Conservation (phyloP, 768 basidiomycete genomes). For the Pleurotus citrinopileatus region DNA sequence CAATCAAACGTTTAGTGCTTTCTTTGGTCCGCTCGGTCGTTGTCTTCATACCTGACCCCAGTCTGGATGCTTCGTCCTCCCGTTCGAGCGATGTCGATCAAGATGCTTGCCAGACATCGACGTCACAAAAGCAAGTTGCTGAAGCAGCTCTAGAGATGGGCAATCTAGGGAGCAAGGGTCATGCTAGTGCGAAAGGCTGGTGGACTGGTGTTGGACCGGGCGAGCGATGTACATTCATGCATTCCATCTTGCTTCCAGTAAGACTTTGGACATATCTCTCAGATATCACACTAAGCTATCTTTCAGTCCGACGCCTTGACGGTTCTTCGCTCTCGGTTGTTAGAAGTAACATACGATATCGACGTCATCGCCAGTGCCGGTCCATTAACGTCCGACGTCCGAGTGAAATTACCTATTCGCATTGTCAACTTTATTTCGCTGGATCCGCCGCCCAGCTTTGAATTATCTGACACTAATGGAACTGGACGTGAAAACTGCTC, state of each 20-base stretch:
- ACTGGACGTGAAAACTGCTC: neutral
- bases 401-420: conserved; percentile 69
- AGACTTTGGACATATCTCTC: conserved; percentile 25
- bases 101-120: conserved; percentile 62
- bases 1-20: conserved; percentile 62
- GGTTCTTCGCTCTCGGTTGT: conserved; percentile 59
- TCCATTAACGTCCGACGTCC: conserved; percentile 56
- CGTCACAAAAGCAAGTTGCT: conserved; percentile 60
- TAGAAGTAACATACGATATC: conserved; percentile 77
- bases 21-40: conserved; percentile 64
- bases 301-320: conserved; percentile 66
- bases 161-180: conserved; percentile 57
- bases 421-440: conserved; percentile 85
- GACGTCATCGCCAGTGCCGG: conserved; percentile 63
- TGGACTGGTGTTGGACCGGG: conserved; percentile 79
- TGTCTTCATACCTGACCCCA: conserved; percentile 55
- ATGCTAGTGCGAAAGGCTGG: conserved; percentile 84
- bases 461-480: conserved; percentile 9
- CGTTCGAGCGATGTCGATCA: conserved; percentile 34
- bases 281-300: neutral
- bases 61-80: conserved; percentile 26
- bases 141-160: conserved; percentile 66
- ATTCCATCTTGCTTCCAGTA: conserved; percentile 75
- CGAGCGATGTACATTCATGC: conserved; percentile 59
- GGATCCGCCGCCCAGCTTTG: conserved; percentile 66